A percentile compares a stretch with the other conserved stretches of the same genome.
Evolutionary conservation across 148 eudicot genomes (phyloP).

Genomic region (Amaranthus palmeri): DNA sequence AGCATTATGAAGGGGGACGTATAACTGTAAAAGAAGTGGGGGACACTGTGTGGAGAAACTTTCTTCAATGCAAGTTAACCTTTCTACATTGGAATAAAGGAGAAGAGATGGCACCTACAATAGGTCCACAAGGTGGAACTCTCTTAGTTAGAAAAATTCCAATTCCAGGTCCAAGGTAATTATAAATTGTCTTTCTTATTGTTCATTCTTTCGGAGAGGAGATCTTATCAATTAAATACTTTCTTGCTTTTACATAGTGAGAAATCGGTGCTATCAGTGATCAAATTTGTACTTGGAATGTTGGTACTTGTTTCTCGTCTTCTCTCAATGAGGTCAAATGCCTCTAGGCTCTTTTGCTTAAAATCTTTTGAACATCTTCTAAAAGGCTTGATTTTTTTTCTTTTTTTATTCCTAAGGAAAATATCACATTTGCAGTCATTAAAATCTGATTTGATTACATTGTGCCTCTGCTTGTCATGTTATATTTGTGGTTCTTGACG

Average conservation of each 20-base stretch:
- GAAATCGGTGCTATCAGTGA: neutral
- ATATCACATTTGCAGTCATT: neutral
- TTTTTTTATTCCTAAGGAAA: too few species aligned
- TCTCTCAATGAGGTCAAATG: neutral
- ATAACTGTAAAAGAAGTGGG: slow-evolving; percentile 39
- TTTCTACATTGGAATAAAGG: slow-evolving; percentile 80
- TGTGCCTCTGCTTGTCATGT: neutral
- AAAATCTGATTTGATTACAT: neutral
- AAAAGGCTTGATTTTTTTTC: neutral
- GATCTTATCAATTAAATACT: neutral
- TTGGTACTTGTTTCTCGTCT: too few species aligned
- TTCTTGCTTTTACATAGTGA: neutral
- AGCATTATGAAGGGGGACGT: slow-evolving; percentile 54
- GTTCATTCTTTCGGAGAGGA: neutral
- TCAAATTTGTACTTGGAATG: neutral
- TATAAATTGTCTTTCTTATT: neutral
- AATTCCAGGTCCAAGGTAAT: slow-evolving; percentile 62
- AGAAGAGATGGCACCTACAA: slow-evolving; percentile 76
- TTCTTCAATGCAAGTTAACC: slow-evolving; percentile 72
- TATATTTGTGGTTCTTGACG: neutral
- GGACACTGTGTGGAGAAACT: slow-evolving; percentile 53
- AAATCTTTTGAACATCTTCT: neutral
- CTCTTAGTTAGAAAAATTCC: slow-evolving; percentile 89
- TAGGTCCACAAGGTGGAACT: slow-evolving; percentile 68
- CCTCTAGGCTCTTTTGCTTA: neutral